Percentiles rank a stretch among this genome's conserved stretches.
Evolutionary conservation across 2,329 filamentous ascomycete genomes (phyloP).

Genomic region (Teratosphaeria zuluensis): DNA sequence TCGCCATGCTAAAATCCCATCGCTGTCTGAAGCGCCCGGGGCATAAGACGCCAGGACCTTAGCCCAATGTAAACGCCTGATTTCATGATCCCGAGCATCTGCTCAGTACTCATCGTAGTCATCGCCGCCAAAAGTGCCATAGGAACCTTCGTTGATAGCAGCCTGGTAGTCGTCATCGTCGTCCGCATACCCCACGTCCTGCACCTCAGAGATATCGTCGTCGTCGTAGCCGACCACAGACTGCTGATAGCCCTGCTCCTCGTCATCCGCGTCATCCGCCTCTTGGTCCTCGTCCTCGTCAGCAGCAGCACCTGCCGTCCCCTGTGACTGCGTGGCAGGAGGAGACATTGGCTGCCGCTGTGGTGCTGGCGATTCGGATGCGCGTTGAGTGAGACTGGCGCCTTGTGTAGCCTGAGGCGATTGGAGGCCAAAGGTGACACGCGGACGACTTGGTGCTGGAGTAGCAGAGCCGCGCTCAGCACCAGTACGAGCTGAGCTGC

Average conservation of each 20-base stretch:
- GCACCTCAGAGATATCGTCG: neutral
- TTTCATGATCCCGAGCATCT: neutral
- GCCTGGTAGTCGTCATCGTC: neutral
- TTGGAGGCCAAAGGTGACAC: slow-evolving; percentile 1
- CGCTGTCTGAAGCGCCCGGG: neutral
- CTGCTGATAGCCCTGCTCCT: neutral
- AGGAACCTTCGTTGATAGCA: neutral
- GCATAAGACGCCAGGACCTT: neutral
- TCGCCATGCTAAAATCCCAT: no score
- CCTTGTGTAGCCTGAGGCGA: slow-evolving; percentile 1
- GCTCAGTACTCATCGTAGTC: neutral
- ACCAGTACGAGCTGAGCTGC: neutral
- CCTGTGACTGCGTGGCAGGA: slow-evolving; percentile 2
- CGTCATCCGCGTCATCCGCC: slow-evolving; percentile 1
- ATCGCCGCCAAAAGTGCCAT: slow-evolving; percentile 1
- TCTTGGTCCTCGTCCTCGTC: slow-evolving; percentile 1
- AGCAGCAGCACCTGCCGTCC: neutral
- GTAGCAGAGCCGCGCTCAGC: neutral
- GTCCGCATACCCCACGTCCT: neutral
- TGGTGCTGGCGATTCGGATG: neutral
- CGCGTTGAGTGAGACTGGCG: neutral
- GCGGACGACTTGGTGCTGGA: neutral
- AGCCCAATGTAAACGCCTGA: neutral
- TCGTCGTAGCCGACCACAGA: neutral
- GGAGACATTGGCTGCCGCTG: neutral